Percentiles rank a stretch among this genome's conserved stretches.
Conservation (phyloP, 495 filamentous ascomycete species). For the Talaromyces liani region DNA sequence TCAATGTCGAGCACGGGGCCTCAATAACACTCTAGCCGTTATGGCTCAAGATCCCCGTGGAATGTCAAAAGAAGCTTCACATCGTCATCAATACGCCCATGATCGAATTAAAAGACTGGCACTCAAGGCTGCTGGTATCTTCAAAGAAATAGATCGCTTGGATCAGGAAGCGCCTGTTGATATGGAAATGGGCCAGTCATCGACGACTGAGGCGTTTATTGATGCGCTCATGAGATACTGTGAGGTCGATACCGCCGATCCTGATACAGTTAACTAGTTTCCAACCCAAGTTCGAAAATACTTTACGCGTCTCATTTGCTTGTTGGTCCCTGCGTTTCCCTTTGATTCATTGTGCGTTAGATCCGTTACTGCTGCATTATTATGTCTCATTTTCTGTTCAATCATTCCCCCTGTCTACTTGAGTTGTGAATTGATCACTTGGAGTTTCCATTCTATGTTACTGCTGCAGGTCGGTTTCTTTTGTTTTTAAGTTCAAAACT, state of each 20-base stretch:
- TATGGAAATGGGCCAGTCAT: slow-evolving; percentile 47
- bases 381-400: background rate
- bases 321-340: background rate
- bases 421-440: background rate
- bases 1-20: slow-evolving; percentile 52
- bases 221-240: slow-evolving; percentile 59
- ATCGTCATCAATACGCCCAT: slow-evolving; percentile 67
- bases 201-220: slow-evolving; percentile 80
- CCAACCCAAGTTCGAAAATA: background rate
- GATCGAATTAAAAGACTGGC: slow-evolving; percentile 73
- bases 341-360: background rate
- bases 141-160: slow-evolving; percentile 79
- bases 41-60: slow-evolving; percentile 3
- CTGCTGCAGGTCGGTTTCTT: background rate
- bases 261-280: background rate
- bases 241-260: slow-evolving; percentile 8
- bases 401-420: background rate
- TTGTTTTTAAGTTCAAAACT: background rate
- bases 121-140: slow-evolving; percentile 65
- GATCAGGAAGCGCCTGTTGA: slow-evolving; percentile 78
- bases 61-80: slow-evolving; percentile 16
- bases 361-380: background rate
- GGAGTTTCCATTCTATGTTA: background rate
- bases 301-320: background rate
- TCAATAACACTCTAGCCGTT: slow-evolving; percentile 10